Evolutionary conservation across 2,329 filamentous ascomycete genomes (phyloP), one percentile per base, ranked within the genome.

Genomic region (Fusarium pseudograminearum): DNA sequence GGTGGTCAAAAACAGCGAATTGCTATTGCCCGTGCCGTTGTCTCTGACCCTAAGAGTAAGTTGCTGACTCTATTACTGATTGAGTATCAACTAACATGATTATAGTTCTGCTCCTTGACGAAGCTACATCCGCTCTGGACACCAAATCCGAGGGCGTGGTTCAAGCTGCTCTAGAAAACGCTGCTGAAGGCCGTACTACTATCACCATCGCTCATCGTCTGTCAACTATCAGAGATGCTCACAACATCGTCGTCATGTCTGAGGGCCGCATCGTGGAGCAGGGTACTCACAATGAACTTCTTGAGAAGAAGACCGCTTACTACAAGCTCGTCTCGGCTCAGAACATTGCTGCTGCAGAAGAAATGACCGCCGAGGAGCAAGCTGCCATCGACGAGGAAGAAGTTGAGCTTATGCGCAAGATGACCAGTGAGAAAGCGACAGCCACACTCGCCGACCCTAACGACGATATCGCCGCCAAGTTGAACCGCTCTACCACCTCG

Each of bases 1-100:
- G 96, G 96, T 78, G 96, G 96, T 36, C 96, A 99, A 80, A 97
- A 98, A 80, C 96, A 98, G 80, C 93, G 96, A 73, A 97, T 98
- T 76, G 94, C 95, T 15, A 98, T 98, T 79, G 94, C 95, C 10
- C 87, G 94, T 75, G 94, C 94, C 40, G 88, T 98, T 59, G 93
- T 98, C 31, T 95, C 92, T 20, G 92, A 98, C 73, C 95, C 95
- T 1, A 97, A 94, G 82, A 90, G 83, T 85, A 73, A 78, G 83
- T 75, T 18, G 44, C 48, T 42, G 61, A 3, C 28, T 24, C 8
- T 3, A 15, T n/a, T n/a, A 47, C 14, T 10, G 8, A 12, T 12
- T 40, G 36, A 26, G 4, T n/a, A 31, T 12, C 22, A 5, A 61
- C 65, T 73, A 54, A 69, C 73, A 0, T 26, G 3, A 7, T 45